Conservation (phyloP, 352 stramenopile species). For the Pythium brachiatum region DNA sequence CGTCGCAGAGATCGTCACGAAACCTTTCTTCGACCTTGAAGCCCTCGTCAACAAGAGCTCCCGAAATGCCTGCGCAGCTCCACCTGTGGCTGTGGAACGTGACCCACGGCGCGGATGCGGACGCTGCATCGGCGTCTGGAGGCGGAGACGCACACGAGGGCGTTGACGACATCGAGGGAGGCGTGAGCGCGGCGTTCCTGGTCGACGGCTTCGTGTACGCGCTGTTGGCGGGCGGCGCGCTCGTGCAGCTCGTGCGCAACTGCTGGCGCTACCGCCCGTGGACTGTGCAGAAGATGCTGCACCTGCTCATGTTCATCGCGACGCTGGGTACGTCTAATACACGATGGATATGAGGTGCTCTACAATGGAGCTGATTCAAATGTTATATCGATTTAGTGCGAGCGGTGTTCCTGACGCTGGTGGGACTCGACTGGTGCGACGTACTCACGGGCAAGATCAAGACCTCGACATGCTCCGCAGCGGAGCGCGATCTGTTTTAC, state of each 20-base stretch:
- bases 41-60: not conserved
- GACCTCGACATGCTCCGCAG: slow-evolving; percentile 46
- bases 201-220: slow-evolving; percentile 68
- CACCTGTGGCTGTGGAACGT: slow-evolving; percentile 26
- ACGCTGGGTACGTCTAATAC: slow-evolving; percentile 39
- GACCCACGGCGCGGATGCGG: slow-evolving; percentile 4
- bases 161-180: slow-evolving; percentile 42
- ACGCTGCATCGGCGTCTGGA: not conserved
- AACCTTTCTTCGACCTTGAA: slow-evolving; percentile 16
- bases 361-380: no score
- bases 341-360: no score
- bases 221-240: slow-evolving; percentile 49
- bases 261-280: slow-evolving; percentile 79
- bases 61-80: not conserved
- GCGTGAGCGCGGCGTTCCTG: slow-evolving; percentile 64
- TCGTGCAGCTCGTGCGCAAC: slow-evolving; percentile 78
- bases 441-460: slow-evolving; percentile 68
- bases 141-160: slow-evolving; percentile 2
- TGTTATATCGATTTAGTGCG: no score
- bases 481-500: slow-evolving; percentile 83
- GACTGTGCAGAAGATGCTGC: slow-evolving; percentile 88
- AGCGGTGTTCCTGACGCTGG: slow-evolving; percentile 64
- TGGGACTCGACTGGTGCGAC: slow-evolving; percentile 80
- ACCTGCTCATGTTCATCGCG: slow-evolving; percentile 80
- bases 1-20: not conserved